Base-by-base conservation (phyloP, 345 rosid genomes). In the Odontarrhena argentea region DNA sequence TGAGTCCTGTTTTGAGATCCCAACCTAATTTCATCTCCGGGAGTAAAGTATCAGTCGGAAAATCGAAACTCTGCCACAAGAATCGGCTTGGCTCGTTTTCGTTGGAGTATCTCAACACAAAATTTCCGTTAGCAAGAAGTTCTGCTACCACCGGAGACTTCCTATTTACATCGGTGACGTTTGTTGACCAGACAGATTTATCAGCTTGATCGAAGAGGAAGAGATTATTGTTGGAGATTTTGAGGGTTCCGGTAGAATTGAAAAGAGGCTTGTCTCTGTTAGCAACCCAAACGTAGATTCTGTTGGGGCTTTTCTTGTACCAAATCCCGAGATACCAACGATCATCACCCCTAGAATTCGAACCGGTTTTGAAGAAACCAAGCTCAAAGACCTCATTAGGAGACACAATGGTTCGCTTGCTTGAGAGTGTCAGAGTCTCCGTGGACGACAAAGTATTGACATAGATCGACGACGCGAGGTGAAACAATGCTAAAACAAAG, bases 221-320 rank as follows among this genome's bases (percentile, higher is more conserved):
- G 49, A 84, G 63, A 68, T 65, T 80, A n/a, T n/a, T n/a, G 45
- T 76, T 60, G 47, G 51, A 69, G 62, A 89, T 61, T 63, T 67
- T 78, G 32, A 92, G 30, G 0, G 34, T 53, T 14, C 81, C 83
- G 0, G 79, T 60, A 37, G 92, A 78, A 37, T 74, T 77, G 11
- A 75, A 5, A 45, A 92, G 71, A 15, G 96, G 91, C 8, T 18
- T 22, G 76, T 87, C 87, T 64, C 96, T 81, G 75, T 92, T 85
- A 9, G 95, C 96, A 22, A 92, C 80, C 96, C 96, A 92, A 0
- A 87, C 92, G 25, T 80, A 80, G 1, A 91, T 82, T 73, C 52
- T 77, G 1, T 2, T 7, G 3, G 78, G 61, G 53, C 82, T 73
- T 62, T 81, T 74, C 77, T 83, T 92, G 84, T 89, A 87, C 96